Conservation (phyloP, 371 early-diverging fungal genomes). For the Mycotypha africana region DNA sequence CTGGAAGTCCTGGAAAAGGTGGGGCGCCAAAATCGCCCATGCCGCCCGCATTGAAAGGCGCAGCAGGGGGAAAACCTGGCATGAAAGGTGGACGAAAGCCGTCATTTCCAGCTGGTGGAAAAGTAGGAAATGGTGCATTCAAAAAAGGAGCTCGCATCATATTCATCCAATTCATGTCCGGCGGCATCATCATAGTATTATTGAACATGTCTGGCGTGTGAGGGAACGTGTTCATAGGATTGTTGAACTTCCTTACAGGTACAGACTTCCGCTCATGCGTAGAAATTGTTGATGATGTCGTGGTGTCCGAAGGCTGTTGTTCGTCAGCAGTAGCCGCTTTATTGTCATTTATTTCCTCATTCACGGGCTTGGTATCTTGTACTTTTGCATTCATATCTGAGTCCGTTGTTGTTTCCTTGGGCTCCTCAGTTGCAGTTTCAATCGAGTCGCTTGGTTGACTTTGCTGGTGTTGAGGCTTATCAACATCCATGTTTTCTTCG, state of each 20-base stretch:
- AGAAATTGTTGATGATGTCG: background rate
- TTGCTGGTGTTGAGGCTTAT: background rate
- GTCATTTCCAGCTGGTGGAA: constrained; percentile 6
- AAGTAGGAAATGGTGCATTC: constrained; percentile 28
- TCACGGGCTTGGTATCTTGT: no score
- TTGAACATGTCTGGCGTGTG: constrained; percentile 22
- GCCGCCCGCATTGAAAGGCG: no score
- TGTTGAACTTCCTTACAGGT: no score
- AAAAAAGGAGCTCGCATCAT: constrained; percentile 34
- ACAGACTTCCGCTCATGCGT: constrained; percentile 6
- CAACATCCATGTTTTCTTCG: constrained; percentile 7
- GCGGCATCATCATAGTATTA: background rate
- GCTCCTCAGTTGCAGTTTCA: no score
- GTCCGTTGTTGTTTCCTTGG: no score
- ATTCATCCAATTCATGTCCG: constrained; percentile 39
- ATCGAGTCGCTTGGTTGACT: background rate
- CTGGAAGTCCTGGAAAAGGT: constrained; percentile 13
- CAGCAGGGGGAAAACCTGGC: background rate
- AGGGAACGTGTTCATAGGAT: no score
- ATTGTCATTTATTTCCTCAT: no score
- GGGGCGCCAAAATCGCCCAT: constrained; percentile 6
- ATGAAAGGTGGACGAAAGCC: background rate
- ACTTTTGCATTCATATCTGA: no score
- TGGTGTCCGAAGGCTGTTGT: no score
- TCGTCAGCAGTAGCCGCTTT: no score